Percentiles rank a stretch among this genome's conserved stretches.
Evolutionary conservation across 805 yeast genomes (phyloP).

Genomic region (Schwanniomyces polymorphus): DNA sequence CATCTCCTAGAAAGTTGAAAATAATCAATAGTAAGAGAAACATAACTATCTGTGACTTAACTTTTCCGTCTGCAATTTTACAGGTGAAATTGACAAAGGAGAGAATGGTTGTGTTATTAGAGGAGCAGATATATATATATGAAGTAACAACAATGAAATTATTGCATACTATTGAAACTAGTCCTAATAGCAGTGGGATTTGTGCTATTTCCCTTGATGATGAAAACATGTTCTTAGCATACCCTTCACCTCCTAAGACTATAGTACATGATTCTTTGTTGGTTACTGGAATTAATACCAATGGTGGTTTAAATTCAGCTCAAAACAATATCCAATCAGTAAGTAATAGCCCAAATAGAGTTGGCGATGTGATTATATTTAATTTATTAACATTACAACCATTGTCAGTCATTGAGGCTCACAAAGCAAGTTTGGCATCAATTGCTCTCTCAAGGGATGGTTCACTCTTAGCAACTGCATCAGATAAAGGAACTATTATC

Average conservation of each 20-base stretch:
- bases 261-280: conserved; percentile 42
- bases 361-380: conserved; percentile 76
- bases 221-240: conserved; percentile 59
- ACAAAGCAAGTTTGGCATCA: conserved; percentile 71
- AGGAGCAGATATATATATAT: conserved; percentile 45
- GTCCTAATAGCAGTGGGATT: conserved; percentile 49
- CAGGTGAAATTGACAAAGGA: conserved; percentile 35
- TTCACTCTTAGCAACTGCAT: conserved; percentile 79
- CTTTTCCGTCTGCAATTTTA: conserved; percentile 42
- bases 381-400: conserved; percentile 77
- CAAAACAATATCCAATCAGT: conserved; percentile 41
- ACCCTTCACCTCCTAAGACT: conserved; percentile 74
- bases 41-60: conserved; percentile 43
- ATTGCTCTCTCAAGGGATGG: conserved; percentile 76
- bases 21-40: conserved; percentile 79
- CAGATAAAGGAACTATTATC: conserved; percentile 86
- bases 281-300: conserved; percentile 40
- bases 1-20: conserved; percentile 78
- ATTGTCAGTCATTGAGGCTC: conserved; percentile 80
- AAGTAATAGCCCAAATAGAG: conserved; percentile 42
- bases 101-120: conserved; percentile 37
- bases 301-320: conserved; percentile 39
- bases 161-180: conserved; percentile 46
- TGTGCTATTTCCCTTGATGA: conserved; percentile 55
- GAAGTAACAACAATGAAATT: conserved; percentile 41